Conservation (phyloP, 352 stramenopile species). For the Phytophthora pinifolia region DNA sequence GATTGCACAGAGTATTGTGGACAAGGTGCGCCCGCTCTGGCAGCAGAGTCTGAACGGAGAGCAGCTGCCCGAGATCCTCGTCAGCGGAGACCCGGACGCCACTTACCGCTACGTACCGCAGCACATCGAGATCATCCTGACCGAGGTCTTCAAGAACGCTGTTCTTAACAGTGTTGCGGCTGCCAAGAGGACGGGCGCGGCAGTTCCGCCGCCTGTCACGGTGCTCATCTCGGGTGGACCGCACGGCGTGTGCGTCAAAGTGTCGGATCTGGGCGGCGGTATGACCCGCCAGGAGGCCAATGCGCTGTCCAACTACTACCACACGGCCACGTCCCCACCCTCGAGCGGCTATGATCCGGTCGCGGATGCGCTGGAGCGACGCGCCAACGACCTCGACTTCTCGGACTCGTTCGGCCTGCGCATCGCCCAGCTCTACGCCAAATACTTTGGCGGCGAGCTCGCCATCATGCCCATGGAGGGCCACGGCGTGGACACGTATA, state of each 20-base stretch:
- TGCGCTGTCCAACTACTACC: conserved; percentile 64
- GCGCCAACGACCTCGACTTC: conserved; percentile 66
- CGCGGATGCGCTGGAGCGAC: conserved; percentile 64
- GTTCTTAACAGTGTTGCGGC: conserved; percentile 69
- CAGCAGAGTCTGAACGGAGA: conserved; percentile 45
- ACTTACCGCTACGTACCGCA: conserved; percentile 82
- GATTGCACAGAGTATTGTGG: conserved; percentile 60
- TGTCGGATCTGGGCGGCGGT: conserved; percentile 71
- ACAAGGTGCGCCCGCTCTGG: conserved; percentile 59
- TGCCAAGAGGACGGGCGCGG: conserved; percentile 21
- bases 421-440: conserved; percentile 91
- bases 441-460: conserved; percentile 99
- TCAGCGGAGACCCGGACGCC: conserved; percentile 50
- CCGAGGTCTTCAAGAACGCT: conserved; percentile 81
- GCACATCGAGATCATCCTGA: conserved; percentile 83
- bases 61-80: conserved; percentile 55
- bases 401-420: conserved; percentile 90
- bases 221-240: conserved; percentile 65
- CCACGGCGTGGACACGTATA: conserved; percentile 95
- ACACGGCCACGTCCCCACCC: conserved; percentile 20
- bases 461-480: conserved; percentile 99
- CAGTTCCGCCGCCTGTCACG: conserved; percentile 49
- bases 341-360: conserved; percentile 66
- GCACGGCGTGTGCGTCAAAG: conserved; percentile 81
- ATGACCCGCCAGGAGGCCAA: conserved; percentile 80